Evolutionary conservation across 1,284 basidiomycete genomes (phyloP), one percentile per base, ranked within the genome.

Genomic region (Pholiota adiposa): DNA sequence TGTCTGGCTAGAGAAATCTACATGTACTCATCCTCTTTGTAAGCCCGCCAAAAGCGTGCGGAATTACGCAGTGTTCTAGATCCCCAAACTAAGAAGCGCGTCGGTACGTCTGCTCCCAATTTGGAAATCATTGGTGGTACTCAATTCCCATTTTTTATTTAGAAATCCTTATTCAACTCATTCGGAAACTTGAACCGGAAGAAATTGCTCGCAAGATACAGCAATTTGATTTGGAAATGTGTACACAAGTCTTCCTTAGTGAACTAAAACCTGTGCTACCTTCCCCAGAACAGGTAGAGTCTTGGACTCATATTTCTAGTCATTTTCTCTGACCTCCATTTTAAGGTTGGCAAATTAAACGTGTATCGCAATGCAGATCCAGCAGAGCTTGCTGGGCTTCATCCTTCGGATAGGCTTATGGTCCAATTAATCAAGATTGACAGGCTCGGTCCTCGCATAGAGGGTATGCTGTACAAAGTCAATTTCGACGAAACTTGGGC

Each of bases 391-490:
- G 88, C 88, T 40, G 85, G 88, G 48, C 80, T 99, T 29, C 97
- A 98, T 76, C 91, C 93, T 2, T 93, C 97, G 7, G 97, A 99
- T 77, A 88, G 97, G 23, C 84, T 99, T 44, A 96, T 99, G 88
- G 96, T 99, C 38, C 92, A 97, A 67, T 82, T 98, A 43, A 97
- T 99, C 72, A 95, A 98, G 71, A 96, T 98, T 44, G 89, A 97
- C 46, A 91, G 96, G 54, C 82, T 99, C n/a, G 86, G 84, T 25
- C 92, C 94, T 51, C 89, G 97, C 25, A 90, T 98, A 63, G 90
- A 97, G 69, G 92, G 95, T 12, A 96, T 99, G 94, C 80, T 98
- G 40, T 98, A 96, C 77, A 90, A 89, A 67, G 87, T 88, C 60
- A 84, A 86, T 25, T 97, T 97, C 71, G 89, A 93, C 4, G 94